These are phyloP conservation scores for Trichoderma hamatum DNA, from an alignment of 2,329 filamentous ascomycete genomes.

Conservation along the genomic window DNA sequence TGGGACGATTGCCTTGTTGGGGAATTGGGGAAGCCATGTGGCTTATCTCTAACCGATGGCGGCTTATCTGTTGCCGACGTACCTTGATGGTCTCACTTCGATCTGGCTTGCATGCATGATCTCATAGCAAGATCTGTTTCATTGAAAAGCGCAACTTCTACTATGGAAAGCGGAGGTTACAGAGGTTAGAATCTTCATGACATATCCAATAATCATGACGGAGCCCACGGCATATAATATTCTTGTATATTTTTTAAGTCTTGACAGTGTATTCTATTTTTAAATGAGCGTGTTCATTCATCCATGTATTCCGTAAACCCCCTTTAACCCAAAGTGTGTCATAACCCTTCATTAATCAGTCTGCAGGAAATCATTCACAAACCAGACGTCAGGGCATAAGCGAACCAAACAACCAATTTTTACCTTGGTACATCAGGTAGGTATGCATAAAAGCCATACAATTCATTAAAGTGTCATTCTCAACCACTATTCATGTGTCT, in stretches of 20 bases:
- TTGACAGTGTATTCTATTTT: not conserved
- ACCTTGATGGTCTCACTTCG: conserved; percentile 1
- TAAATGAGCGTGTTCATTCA: conserved; percentile 20
- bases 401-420: not conserved
- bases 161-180: no score
- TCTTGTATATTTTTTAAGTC: not conserved
- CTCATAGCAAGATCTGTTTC: not conserved
- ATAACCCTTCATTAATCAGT: conserved; percentile 8
- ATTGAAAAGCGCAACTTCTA: not conserved
- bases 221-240: not conserved
- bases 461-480: not conserved
- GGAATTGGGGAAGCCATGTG: not conserved
- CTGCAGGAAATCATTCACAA: not conserved
- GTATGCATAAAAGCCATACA: not conserved
- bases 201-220: not conserved
- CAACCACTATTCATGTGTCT: not conserved
- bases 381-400: not conserved
- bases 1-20: not conserved
- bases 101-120: not conserved
- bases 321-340: not conserved
- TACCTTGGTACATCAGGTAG: not conserved
- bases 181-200: not conserved
- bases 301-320: not conserved
- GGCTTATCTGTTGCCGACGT: conserved; percentile 13
- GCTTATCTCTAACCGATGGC: conserved; percentile 9